Evolutionary conservation across 164 flowering plant genomes (phyloP).

Genomic region (Aristolochia contorta): DNA sequence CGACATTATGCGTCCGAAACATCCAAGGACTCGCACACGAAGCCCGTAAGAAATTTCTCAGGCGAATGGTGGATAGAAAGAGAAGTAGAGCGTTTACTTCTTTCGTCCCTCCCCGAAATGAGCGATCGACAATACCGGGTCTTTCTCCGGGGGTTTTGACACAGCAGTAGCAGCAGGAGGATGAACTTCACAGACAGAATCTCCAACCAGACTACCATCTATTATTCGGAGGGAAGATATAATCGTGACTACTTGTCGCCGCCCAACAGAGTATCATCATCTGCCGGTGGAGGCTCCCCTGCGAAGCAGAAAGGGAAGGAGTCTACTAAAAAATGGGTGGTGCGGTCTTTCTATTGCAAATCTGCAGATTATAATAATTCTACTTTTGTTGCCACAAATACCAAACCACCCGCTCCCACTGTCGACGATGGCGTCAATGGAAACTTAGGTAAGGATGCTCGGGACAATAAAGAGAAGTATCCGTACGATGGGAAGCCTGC

Average conservation of each 20-base stretch:
- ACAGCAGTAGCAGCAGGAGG: too few species aligned
- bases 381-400: too few species aligned
- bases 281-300: not conserved
- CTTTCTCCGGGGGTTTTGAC: too few species aligned
- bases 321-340: slow-evolving; percentile 1
- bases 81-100: too few species aligned
- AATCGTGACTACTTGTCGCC: not conserved
- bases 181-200: not conserved
- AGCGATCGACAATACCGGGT: too few species aligned
- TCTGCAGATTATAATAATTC: not conserved
- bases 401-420: too few species aligned
- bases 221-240: not conserved
- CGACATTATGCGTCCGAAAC: too few species aligned
- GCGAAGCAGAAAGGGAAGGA: not conserved
- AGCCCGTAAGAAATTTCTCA: too few species aligned
- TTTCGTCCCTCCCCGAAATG: too few species aligned
- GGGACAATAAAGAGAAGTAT: not conserved
- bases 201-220: not conserved
- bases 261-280: not conserved
- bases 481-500: not conserved
- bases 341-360: not conserved
- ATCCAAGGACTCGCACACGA: too few species aligned
- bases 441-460: not conserved
- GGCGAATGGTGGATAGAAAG: too few species aligned
- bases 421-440: too few species aligned